Evolutionary conservation across 2,329 filamentous ascomycete species (phyloP).

Genomic region (Diplodia intermedia): DNA sequence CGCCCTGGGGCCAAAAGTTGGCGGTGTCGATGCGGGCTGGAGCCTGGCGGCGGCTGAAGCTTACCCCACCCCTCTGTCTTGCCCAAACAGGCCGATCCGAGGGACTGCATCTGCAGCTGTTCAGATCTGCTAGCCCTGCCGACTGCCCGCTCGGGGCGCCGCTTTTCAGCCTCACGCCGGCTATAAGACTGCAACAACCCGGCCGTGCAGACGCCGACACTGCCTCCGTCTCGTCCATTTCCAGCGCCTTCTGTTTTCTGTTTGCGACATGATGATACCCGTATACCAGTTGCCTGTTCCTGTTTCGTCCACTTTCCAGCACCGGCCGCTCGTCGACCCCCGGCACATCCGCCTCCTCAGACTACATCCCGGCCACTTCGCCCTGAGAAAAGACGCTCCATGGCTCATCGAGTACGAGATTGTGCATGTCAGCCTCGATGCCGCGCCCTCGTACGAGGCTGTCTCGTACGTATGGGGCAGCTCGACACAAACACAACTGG

Average conservation of each 20-base stretch:
- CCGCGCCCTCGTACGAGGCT: slow-evolving; percentile 28
- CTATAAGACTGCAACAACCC: slow-evolving; percentile 16
- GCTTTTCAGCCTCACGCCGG: slow-evolving; percentile 23
- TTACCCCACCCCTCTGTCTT: slow-evolving; percentile 20
- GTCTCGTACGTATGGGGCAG: slow-evolving; percentile 35
- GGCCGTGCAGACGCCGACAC: not conserved
- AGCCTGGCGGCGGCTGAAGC: slow-evolving; percentile 20
- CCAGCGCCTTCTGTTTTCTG: not conserved
- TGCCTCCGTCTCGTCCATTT: too few relatives aligned
- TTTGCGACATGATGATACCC: slow-evolving; percentile 26
- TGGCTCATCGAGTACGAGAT: slow-evolving; percentile 25
- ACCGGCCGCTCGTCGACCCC: not conserved
- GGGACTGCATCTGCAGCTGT: not conserved
- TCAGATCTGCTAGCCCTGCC: slow-evolving; percentile 11
- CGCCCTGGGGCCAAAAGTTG: not conserved
- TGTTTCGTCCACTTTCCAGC: slow-evolving; percentile 4
- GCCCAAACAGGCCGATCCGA: slow-evolving; percentile 1
- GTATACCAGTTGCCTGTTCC: slow-evolving; percentile 15
- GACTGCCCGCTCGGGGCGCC: not conserved
- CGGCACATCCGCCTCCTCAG: slow-evolving; percentile 6
- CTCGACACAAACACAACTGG: slow-evolving; percentile 16
- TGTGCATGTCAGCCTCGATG: slow-evolving; percentile 2
- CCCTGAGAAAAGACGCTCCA: slow-evolving; percentile 1
- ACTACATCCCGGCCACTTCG: slow-evolving; percentile 5
- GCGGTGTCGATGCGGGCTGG: not conserved